Base-by-base conservation (phyloP, 2,329 filamentous ascomycete genomes). In the Aspergillus latus region DNA sequence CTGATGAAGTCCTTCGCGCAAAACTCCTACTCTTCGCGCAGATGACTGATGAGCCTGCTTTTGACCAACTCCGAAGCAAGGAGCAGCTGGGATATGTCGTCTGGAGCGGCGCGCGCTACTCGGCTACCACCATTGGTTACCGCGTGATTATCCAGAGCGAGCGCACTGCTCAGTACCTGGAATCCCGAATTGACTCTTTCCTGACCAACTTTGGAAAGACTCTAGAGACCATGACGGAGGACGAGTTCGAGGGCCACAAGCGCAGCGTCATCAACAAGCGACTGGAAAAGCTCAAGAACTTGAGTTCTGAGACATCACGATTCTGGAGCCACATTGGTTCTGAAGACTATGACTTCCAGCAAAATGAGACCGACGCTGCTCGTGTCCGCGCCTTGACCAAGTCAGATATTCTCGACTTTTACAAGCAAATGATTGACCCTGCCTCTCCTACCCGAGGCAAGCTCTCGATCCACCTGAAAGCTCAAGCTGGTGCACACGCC, bases 21-120 rank as follows among this genome's bases (percentile, higher is more conserved):
- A 92, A 89, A 72, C 82, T 90, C 0, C 80, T 95, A 42, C 81
- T 99, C 5, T 82, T 97, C 42, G 88, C 90, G 28, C 94, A 97
- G 74, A 89, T 99, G 76, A 87, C 91, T 0, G 89, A 96, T 55
- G 94, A 99, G 76, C 92, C 92, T 3, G 89, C 89, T 7, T 99
- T 97, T 69, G 91, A 99, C 74, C 92, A 96, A 72, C 82, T 99
- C 6, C 86, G 94, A 49, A 97, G 94, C 43, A 97, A 97, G 74
- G 93, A 99, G 73, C 93, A 99, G 75, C 87, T 99, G 5, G 94
- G 94, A 10, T 99, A 99, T 66, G 90, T 99, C 52, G 93, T 99
- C 0, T 96, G 93, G 74, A 93, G 89, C 48, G 90, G 91, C 29
- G 81, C 86, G 9, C 81, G 88, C 39, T 82, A 83, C 51, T 85